phyloP scores from a whole-genome alignment of 441 rosid genomes.

The Aleurites moluccanus region DNA sequence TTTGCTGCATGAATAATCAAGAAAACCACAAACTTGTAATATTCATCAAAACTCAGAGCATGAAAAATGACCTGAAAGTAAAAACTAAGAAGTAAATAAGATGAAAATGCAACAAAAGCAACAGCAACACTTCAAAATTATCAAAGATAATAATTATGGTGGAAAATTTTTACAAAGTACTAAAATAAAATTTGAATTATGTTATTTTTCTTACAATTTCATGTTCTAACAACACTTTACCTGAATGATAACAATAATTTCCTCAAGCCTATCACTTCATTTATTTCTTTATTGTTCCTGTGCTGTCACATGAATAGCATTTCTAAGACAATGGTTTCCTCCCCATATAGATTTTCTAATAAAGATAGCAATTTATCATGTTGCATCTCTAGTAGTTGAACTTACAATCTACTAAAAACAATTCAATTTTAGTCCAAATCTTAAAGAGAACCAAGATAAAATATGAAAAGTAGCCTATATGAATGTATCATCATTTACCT shows the following conservation, averaged over 20 bases:
- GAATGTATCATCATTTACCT: slow-evolving; percentile 1
- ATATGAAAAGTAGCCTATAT: slow-evolving; percentile 1
- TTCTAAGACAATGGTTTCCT: neutral
- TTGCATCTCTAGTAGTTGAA: neutral
- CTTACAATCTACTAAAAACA: neutral
- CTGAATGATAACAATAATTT: neutral
- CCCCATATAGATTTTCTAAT: slow-evolving; percentile 17
- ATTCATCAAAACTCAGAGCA: slow-evolving; percentile 9
- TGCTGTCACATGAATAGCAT: neutral
- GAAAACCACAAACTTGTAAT: slow-evolving; percentile 12
- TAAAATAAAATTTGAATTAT: neutral
- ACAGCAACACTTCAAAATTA: neutral
- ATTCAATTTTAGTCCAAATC: neutral
- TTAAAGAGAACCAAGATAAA: neutral
- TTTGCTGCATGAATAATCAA: slow-evolving; percentile 44
- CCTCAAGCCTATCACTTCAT: neutral
- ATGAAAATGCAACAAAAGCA: neutral
- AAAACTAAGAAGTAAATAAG: neutral
- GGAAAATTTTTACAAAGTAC: neutral
- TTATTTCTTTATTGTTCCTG: neutral
- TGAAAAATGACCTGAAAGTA: neutral
- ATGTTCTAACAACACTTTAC: neutral
- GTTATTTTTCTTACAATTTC: neutral
- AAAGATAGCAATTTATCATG: neutral
- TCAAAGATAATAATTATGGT: neutral